Percentiles rank a stretch among this genome's conserved stretches.
These are phyloP conservation scores for Phytopythium cucurbitacearum DNA, from an alignment of 352 stramenopile species.

Conservation along the genomic window DNA sequence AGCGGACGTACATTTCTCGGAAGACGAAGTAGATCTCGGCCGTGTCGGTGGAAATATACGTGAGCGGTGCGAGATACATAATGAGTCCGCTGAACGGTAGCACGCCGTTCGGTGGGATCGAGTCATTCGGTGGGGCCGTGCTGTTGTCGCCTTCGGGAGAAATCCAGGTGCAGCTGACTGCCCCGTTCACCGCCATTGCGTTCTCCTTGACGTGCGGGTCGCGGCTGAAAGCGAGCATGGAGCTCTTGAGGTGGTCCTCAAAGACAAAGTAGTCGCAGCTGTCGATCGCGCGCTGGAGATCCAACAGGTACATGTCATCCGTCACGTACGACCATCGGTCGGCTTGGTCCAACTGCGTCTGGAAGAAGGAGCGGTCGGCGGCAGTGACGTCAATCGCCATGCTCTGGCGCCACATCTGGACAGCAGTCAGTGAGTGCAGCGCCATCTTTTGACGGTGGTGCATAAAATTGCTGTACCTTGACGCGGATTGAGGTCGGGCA, in stretches of 20 bases:
- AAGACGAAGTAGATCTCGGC: slow-evolving; percentile 74
- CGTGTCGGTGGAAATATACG: slow-evolving; percentile 64
- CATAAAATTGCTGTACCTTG: slow-evolving; percentile 18
- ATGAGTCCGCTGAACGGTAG: slow-evolving; percentile 69
- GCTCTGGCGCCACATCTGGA: slow-evolving; percentile 58
- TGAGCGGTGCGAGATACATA: slow-evolving; percentile 67
- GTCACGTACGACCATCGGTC: slow-evolving; percentile 45
- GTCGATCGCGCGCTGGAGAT: slow-evolving; percentile 74
- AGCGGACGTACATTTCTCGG: slow-evolving; percentile 70
- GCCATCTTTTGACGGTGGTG: neutral
- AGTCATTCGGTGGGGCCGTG: slow-evolving; percentile 1
- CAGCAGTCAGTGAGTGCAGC: neutral
- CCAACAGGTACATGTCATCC: slow-evolving; percentile 77
- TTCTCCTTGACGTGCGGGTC: slow-evolving; percentile 41
- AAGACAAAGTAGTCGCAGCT: slow-evolving; percentile 83
- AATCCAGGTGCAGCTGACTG: slow-evolving; percentile 13
- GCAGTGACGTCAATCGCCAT: slow-evolving; percentile 27
- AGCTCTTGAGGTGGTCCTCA: slow-evolving; percentile 63
- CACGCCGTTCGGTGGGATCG: slow-evolving; percentile 62
- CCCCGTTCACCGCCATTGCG: slow-evolving; percentile 48
- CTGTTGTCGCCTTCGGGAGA: neutral
- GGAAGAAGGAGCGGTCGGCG: slow-evolving; percentile 41
- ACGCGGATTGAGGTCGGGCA: slow-evolving; percentile 53
- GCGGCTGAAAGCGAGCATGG: slow-evolving; percentile 71
- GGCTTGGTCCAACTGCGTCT: slow-evolving; percentile 34